These are phyloP conservation scores for Ceratobasidium sp. DNA, from an alignment of 1,284 basidiomycete genomes.

Conservation along the genomic window DNA sequence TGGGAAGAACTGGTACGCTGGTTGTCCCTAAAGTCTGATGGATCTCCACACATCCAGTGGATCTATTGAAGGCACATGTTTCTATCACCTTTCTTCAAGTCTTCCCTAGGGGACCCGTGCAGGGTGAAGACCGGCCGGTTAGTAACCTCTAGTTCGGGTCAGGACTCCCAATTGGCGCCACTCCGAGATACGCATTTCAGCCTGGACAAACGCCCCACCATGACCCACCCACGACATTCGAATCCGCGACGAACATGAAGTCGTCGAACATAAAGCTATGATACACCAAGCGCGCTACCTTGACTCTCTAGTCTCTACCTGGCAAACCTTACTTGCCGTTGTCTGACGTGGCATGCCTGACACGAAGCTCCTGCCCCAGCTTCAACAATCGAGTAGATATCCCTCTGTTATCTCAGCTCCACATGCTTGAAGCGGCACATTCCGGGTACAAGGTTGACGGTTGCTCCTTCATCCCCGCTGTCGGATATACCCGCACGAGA, in stretches of 20 bases:
- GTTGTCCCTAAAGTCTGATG: conserved; percentile 17
- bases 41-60: conserved; percentile 9
- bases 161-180: not conserved
- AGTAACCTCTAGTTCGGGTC: conserved; percentile 6
- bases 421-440: too few relatives aligned
- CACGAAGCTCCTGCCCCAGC: not conserved
- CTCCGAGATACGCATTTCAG: not conserved
- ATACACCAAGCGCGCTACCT: too few relatives aligned
- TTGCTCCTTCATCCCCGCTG: not conserved
- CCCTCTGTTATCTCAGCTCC: conserved; percentile 12
- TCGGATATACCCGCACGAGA: not conserved
- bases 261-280: too few relatives aligned
- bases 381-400: not conserved
- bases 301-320: too few relatives aligned
- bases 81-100: not conserved
- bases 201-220: not conserved
- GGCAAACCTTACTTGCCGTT: too few relatives aligned
- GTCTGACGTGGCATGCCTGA: too few relatives aligned
- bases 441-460: not conserved
- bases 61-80: conserved; percentile 23
- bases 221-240: not conserved
- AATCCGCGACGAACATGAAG: not conserved
- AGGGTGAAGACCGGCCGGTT: conserved; percentile 29
- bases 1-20: conserved; percentile 13
- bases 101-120: conserved; percentile 14